phyloP scores from a whole-genome alignment of 2,329 filamentous ascomycete genomes.

The Mollisiaceae sp. region DNA sequence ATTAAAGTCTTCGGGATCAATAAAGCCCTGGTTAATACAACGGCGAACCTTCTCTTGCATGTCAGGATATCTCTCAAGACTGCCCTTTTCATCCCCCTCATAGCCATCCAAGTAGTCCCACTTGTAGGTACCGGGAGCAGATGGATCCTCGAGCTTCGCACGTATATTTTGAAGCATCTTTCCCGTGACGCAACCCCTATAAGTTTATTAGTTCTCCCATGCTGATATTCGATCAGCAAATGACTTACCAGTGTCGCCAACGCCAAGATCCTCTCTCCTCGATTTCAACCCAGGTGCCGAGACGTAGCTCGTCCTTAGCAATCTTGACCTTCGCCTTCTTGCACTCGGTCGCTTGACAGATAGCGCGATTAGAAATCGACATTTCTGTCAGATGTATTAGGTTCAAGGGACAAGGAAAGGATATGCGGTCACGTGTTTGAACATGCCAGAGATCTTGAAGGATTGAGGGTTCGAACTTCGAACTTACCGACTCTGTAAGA shows the following conservation, averaged over 20 bases:
- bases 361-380: conserved; percentile 72
- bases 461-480: conserved; percentile 39
- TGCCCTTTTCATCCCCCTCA: conserved; percentile 72
- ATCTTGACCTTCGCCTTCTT: conserved; percentile 75
- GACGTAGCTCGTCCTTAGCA: conserved; percentile 76
- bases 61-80: conserved; percentile 54
- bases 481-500: conserved; percentile 45
- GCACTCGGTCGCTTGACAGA: conserved; percentile 73
- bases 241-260: conserved; percentile 84
- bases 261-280: conserved; percentile 64
- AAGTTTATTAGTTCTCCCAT: not conserved
- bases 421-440: conserved; percentile 13
- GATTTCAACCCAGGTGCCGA: conserved; percentile 74
- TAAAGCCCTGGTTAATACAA: conserved; percentile 77
- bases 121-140: conserved; percentile 52
- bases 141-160: conserved; percentile 55
- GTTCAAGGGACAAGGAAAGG: not conserved
- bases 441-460: conserved; percentile 1
- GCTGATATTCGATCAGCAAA: not conserved
- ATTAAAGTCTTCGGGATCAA: conserved; percentile 86
- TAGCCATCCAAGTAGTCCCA: conserved; percentile 61
- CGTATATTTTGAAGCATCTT: conserved; percentile 70
- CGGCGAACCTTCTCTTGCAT: conserved; percentile 74
- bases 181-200: conserved; percentile 88
- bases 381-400: conserved; percentile 58